Percentiles rank a stretch among this genome's conserved stretches.
These are phyloP conservation scores for Neofusicoccum ribis DNA, from an alignment of 2,329 filamentous ascomycete genomes.

Conservation along the genomic window DNA sequence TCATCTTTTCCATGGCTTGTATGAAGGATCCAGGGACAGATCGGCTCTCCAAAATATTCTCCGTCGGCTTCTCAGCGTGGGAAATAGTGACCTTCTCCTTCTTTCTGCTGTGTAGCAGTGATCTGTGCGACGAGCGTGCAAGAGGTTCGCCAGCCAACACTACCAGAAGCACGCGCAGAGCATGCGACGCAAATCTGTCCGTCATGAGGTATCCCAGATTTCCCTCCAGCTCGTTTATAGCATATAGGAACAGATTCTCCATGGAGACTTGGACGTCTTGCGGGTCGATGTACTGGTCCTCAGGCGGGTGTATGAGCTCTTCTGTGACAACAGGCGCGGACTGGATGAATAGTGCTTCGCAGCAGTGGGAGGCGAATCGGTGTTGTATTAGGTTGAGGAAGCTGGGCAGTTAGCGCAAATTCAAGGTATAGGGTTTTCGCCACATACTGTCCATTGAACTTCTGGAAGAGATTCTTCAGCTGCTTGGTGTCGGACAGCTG, in stretches of 20 bases:
- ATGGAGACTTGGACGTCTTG: slow-evolving; percentile 63
- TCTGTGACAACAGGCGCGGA: slow-evolving; percentile 76
- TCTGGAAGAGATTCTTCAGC: slow-evolving; percentile 82
- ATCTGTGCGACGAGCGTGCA: slow-evolving; percentile 60
- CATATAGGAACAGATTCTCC: slow-evolving; percentile 81
- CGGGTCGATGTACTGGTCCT: slow-evolving; percentile 43
- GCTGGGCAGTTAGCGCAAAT: slow-evolving; percentile 38
- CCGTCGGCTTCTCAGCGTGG: slow-evolving; percentile 52
- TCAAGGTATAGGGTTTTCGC: neutral
- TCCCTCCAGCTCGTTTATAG: slow-evolving; percentile 83
- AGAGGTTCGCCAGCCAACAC: slow-evolving; percentile 82
- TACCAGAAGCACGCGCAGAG: slow-evolving; percentile 79
- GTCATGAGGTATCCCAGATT: slow-evolving; percentile 82
- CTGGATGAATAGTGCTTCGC: slow-evolving; percentile 85
- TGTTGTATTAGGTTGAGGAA: slow-evolving; percentile 90
- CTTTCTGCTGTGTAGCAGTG: slow-evolving; percentile 84
- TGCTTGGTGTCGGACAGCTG: slow-evolving; percentile 75
- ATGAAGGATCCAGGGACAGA: slow-evolving; percentile 78
- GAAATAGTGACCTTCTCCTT: slow-evolving; percentile 74
- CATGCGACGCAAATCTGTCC: slow-evolving; percentile 87
- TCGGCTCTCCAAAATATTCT: slow-evolving; percentile 37
- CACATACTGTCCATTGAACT: slow-evolving; percentile 73
- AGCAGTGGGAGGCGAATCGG: slow-evolving; percentile 95
- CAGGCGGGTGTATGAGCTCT: slow-evolving; percentile 60
- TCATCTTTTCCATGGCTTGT: slow-evolving; percentile 76